A percentile compares a stretch with the other conserved stretches of the same genome.
Conservation (phyloP, 176 grass and related monocot genomes). For the sorghum (Sorghum bicolor) region Sorghum_bicolor_NCBIv3 NC_012873.2:56332501-56333000, state of each 20-base stretch:
- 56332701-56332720: slow-evolving; percentile 74
- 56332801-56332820: slow-evolving; percentile 76
- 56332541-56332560: slow-evolving; percentile 82
- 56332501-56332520: slow-evolving; percentile 63
- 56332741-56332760: slow-evolving; percentile 67
- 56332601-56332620: slow-evolving; percentile 18
- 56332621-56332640: not conserved
- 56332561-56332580: slow-evolving; percentile 76
- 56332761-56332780: slow-evolving; percentile 96
- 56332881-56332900: not conserved
- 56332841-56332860: slow-evolving; percentile 21
- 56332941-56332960: not conserved
- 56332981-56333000: not conserved
- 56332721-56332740: slow-evolving; percentile 90
- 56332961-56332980: not conserved
- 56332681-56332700: slow-evolving; percentile 93
- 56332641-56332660: not conserved
- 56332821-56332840: slow-evolving; percentile 77
- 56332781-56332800: slow-evolving; percentile 75
- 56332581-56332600: slow-evolving; percentile 72
- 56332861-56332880: not conserved
- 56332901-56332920: not conserved
- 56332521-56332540: slow-evolving; percentile 68
- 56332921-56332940: not conserved
- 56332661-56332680: not conserved